Base-by-base conservation (phyloP, 208 protist species). In the Acanthamoeba rhysodes region DNA sequence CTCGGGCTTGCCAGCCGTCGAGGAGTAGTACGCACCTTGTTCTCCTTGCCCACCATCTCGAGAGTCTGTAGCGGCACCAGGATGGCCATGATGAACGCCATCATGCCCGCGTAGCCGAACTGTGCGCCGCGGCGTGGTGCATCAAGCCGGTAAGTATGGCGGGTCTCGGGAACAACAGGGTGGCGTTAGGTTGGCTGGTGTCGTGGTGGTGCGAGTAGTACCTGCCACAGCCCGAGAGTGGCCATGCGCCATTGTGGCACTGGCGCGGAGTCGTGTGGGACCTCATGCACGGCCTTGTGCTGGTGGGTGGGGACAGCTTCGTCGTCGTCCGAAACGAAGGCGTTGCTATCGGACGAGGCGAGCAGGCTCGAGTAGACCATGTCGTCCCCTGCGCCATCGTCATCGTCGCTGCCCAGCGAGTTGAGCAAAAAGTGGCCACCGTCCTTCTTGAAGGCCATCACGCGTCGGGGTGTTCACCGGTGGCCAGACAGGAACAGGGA, bases 191-290 rank as follows among this genome's bases (percentile, higher is more conserved):
- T 41, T 1, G 37, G 37, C 2, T 41, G 37, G 1, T 45, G 41
- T 45, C 0, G 41, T 45, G 3, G 41, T 45, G 41, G 41, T 45
- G 41, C 9, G 41, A 45, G 41, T 5, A 45, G 41, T 78, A 78
- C 70, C 70, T 78, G 70, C 70, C 70, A 78, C 27, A 45, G 16
- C 5, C 12, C 70, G 34, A 45, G 0, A 18, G 70, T 29, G n/a
- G 70, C 70, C 70, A 78, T 78, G 34, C 70, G 70, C 70, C 70
- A 78, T 29, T 78, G 70, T 10, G 70, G 12, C 34, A 78, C 70
- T 5, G 32, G 29, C 32, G 34, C 37, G 34, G 0, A 4, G 6
- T 78, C 70, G 64, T n/a, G 64, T 2, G 7, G 29, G n/a, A 45
- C 29, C 70, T 78, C 70, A 4, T 29, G 24, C 24, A 22, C 9